Conservation (phyloP, 148 eudicot species). For the Polygonum maritimum region DNA sequence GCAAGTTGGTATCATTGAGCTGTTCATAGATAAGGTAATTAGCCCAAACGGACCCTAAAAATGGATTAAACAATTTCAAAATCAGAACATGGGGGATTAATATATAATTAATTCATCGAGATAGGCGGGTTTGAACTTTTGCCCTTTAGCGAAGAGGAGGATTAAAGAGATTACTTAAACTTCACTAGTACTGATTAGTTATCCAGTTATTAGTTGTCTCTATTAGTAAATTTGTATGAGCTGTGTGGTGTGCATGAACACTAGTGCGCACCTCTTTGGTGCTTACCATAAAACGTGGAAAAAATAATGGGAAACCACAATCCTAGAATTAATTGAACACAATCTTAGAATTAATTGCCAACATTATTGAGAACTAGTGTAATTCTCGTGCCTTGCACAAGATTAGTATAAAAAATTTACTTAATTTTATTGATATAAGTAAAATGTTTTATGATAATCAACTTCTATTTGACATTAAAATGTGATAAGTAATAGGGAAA, state of each 20-base stretch:
- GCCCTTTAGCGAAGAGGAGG: not conserved
- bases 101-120: not conserved
- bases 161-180: not conserved
- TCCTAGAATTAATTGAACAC: no score
- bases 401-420: no score
- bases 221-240: not conserved
- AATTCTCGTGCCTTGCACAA: no score
- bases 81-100: not conserved
- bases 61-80: not conserved
- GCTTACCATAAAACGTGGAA: not conserved
- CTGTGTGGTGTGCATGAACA: constrained; percentile 7
- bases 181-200: not conserved
- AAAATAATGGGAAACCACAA: not conserved
- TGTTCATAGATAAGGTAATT: not conserved
- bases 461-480: no score
- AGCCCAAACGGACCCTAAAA: not conserved
- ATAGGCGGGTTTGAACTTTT: not conserved
- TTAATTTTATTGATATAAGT: no score
- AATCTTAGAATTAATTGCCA: no score
- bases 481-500: no score
- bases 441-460: no score
- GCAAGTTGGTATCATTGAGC: not conserved
- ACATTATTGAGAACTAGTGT: no score
- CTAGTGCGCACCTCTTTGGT: no score
- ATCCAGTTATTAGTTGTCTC: not conserved